Evolutionary conservation across 2,329 filamentous ascomycete genomes (phyloP), one percentile per base, ranked within the genome.

Genomic region (Aspergillus amoenus): DNA sequence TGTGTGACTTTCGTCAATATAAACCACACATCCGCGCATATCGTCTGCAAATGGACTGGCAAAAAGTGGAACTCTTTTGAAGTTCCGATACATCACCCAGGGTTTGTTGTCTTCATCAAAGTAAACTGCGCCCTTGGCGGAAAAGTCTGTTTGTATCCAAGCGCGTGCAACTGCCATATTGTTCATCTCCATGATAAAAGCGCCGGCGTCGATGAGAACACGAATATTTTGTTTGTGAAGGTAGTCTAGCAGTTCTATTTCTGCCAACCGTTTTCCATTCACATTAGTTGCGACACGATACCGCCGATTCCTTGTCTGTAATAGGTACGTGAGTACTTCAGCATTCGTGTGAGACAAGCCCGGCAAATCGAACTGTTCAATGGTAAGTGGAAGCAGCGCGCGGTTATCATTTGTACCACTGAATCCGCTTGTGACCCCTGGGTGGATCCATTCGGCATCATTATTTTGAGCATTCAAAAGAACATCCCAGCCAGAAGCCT

Each of bases 331-430:
- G 0, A 89, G 69, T 0, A 89, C 87, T 45, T 86, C 80, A 0
- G 86, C 86, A 56, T 86, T 89, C 0, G 86, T 89, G 46, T 88
- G 83, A 0, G 71, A 64, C 0, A 89, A 76, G 0, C 75, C 69
- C 0, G 77, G 72, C 0, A 91, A 76, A 57, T 91, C 86, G 0
- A 82, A 71, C 51, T 90, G 87, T 18, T 74, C 68, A 18, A 90
- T 84, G 0, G 79, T 84, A n/a, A 85, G 68, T 0, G 88, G 88
- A 0, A 90, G 70, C 34, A 88, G 76, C 0, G 71, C 73, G 39
- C 81, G 77, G 18, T 82, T 85, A 65, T 91, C 88, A 44, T 89
- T 90, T 0, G 88, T 91, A 0, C 88, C 88, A 7, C 84, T 88
- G 66, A 92, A 91, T 0, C 88, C 88, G 0, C 87, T 89, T 0